Evolutionary conservation across 1,284 basidiomycete genomes (phyloP).

Genomic region (Inonotus hispidus): DNA sequence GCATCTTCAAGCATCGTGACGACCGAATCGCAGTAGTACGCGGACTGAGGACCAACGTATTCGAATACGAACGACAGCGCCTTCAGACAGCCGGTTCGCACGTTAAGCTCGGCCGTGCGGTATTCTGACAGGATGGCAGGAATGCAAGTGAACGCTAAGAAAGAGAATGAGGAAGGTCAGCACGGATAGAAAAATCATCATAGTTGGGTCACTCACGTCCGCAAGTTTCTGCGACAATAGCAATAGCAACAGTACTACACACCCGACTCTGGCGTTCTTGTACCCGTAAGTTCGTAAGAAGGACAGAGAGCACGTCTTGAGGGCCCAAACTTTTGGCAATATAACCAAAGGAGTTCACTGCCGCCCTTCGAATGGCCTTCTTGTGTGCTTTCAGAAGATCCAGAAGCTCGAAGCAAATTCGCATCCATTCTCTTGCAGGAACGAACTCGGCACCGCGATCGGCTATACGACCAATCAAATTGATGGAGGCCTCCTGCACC

Average conservation of each 20-base stretch:
- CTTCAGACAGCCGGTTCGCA: constrained; percentile 98
- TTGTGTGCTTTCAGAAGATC: constrained; percentile 99
- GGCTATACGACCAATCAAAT: constrained; percentile 98
- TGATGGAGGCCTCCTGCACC: constrained; percentile 99
- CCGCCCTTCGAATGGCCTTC: constrained; percentile 96
- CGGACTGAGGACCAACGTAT: constrained; percentile 99
- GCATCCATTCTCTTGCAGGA: constrained; percentile 99
- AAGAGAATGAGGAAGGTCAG: constrained; percentile 9
- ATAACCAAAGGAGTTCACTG: constrained; percentile 99
- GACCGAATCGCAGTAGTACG: constrained; percentile 96
- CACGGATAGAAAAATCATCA: constrained; percentile 8
- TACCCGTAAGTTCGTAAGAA: constrained; percentile 94
- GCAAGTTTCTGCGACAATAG: constrained; percentile 95
- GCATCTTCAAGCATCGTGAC: constrained; percentile 98
- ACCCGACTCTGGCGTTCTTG: constrained; percentile 99
- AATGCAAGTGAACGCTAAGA: constrained; percentile 91
- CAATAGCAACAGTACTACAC: constrained; percentile 97
- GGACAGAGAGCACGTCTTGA: constrained; percentile 94
- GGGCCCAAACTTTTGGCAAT: constrained; percentile 99
- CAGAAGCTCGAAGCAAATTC: constrained; percentile 98
- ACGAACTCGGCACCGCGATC: constrained; percentile 99
- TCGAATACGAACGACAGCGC: constrained; percentile 98
- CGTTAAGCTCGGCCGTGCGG: constrained; percentile 95
- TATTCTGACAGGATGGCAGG: constrained; percentile 99
- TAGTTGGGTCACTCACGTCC: constrained; percentile 61